These are phyloP conservation scores for Hypoxylon trugodes DNA, from an alignment of 495 filamentous ascomycete species.

Conservation along the genomic window DNA sequence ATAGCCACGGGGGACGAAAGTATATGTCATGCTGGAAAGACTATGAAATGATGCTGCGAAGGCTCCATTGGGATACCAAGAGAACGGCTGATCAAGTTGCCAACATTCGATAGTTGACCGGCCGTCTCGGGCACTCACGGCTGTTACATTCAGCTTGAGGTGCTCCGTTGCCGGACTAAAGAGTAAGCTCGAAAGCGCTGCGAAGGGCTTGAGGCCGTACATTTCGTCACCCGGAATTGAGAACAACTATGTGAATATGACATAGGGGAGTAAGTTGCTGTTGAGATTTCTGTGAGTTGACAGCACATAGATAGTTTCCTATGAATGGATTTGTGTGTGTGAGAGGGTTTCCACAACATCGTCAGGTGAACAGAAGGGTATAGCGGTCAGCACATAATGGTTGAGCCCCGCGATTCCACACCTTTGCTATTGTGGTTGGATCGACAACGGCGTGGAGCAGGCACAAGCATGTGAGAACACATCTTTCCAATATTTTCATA, in stretches of 20 bases:
- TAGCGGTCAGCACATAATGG: too few relatives aligned
- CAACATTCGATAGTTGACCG: constrained; percentile 63
- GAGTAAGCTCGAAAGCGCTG: neutral
- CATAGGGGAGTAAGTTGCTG: neutral
- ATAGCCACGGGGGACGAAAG: constrained; percentile 51
- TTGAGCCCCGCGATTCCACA: neutral
- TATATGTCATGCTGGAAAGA: constrained; percentile 50
- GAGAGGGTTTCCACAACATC: too few relatives aligned
- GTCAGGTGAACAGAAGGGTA: too few relatives aligned
- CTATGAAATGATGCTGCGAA: constrained; percentile 46
- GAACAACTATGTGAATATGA: neutral
- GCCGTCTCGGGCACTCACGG: constrained; percentile 29
- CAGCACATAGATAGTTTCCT: neutral
- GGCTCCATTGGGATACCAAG: constrained; percentile 1
- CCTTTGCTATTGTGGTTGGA: neutral
- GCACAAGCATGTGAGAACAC: neutral
- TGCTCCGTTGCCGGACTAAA: neutral
- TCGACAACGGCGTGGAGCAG: neutral
- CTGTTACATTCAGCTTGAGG: constrained; percentile 34
- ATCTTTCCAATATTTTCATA: too few relatives aligned
- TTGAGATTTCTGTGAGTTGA: too few relatives aligned
- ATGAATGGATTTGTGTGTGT: constrained; percentile 1
- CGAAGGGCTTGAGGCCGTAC: neutral
- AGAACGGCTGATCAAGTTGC: constrained; percentile 44
- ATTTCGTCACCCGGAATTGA: neutral